These are phyloP conservation scores for Penicillium sp. DNA, from an alignment of 2,329 filamentous ascomycete genomes.

Conservation along the genomic window DNA sequence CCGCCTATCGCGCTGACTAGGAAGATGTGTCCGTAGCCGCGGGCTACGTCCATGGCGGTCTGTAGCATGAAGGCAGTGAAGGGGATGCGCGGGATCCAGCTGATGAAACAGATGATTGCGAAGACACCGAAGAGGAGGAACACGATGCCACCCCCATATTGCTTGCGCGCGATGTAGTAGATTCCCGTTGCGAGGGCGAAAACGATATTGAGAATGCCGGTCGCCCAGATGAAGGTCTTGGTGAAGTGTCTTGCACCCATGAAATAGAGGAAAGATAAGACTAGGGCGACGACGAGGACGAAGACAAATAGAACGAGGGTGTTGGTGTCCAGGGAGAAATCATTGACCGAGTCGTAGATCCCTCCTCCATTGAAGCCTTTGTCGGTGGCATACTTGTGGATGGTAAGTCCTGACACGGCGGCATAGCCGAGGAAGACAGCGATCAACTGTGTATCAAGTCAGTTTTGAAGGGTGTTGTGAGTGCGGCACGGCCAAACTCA, in stretches of 20 bases:
- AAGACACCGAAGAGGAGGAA: slow-evolving; percentile 82
- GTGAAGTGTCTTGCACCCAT: slow-evolving; percentile 72
- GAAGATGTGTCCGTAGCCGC: slow-evolving; percentile 80
- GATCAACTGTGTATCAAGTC: slow-evolving; percentile 55
- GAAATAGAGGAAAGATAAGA: slow-evolving; percentile 75
- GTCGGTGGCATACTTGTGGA: slow-evolving; percentile 69
- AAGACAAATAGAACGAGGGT: slow-evolving; percentile 83
- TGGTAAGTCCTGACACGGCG: slow-evolving; percentile 70
- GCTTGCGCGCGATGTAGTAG: slow-evolving; percentile 74
- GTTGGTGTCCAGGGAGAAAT: slow-evolving; percentile 72
- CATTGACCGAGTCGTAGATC: slow-evolving; percentile 68
- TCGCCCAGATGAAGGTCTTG: slow-evolving; percentile 89
- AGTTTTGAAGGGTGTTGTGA: not conserved
- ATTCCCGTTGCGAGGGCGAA: slow-evolving; percentile 82
- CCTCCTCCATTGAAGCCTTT: slow-evolving; percentile 64
- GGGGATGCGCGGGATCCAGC: slow-evolving; percentile 85
- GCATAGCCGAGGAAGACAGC: slow-evolving; percentile 69
- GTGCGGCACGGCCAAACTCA: slow-evolving; percentile 34
- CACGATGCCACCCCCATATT: slow-evolving; percentile 82
- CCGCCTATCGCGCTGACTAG: slow-evolving; percentile 81
- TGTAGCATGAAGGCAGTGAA: slow-evolving; percentile 89
- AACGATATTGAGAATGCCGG: slow-evolving; percentile 81
- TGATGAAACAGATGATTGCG: slow-evolving; percentile 76
- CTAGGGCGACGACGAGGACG: slow-evolving; percentile 68
- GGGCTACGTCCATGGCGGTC: slow-evolving; percentile 80